phyloP scores from a whole-genome alignment of 345 rosid species.

The rapeseed (Brassica napus) region Da-Ae NC_063447.1:61295001-61295500 shows the following conservation, averaged over 20 bases:
- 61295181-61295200: conserved; percentile 16
- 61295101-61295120: background rate
- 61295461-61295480: background rate
- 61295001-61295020: too few relatives aligned
- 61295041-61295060: too few relatives aligned
- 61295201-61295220: conserved; percentile 17
- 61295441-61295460: background rate
- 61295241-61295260: too few relatives aligned
- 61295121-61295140: background rate
- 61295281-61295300: conserved; percentile 1
- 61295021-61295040: too few relatives aligned
- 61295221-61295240: background rate
- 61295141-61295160: conserved; percentile 1
- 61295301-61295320: conserved; percentile 10
- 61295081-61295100: background rate
- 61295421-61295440: background rate
- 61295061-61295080: too few relatives aligned
- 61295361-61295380: background rate
- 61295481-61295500: background rate
- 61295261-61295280: background rate
- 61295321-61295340: too few relatives aligned
- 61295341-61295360: too few relatives aligned
- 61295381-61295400: background rate
- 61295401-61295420: background rate
- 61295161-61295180: conserved; percentile 4